Base-by-base conservation (phyloP, 2,329 filamentous ascomycete species). In the Penicillium brevicompactum region DNA sequence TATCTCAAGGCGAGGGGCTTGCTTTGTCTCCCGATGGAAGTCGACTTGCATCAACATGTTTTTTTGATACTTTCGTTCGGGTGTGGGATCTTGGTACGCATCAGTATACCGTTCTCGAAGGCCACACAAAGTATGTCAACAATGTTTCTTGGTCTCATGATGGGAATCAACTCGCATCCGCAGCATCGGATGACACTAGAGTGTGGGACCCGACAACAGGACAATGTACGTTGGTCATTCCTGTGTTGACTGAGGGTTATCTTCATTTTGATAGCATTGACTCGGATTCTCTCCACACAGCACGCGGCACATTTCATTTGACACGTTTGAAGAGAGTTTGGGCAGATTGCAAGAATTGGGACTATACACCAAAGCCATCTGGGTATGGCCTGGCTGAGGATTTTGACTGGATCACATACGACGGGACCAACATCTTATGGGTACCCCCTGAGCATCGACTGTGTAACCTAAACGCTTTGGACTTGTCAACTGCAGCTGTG, bases 321-420 rank as follows among this genome's bases (percentile, higher is more conserved):
- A 14, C 11, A 13, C 4, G 2, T 37, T 37, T 37, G 34, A n/a
- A 37, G n/a, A 13, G 4, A 5, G 34, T 37, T 13, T 37, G 34
- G 34, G 5, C 11, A 37, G 5, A 37, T n/a, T 4, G 11, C 34
- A 14, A n/a, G 5, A n/a, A 14, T 6, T 6, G 11, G 13, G 34
- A n/a, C 13, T 10, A 37, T 14, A n/a, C 13, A 2, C 9, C 31
- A 6, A 37, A 14, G 34, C 24, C 2, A 30, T 37, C 43, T 52
- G 45, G 37, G 9, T 44, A 43, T 50, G 7, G 46, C 18, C 10
- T 55, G 11, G 48, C 34, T 46, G 32, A 24, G 10, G 46, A 58
- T 48, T 1, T 18, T 27, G 32, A 34, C 2, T 58, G 46, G 11
- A 56, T 58, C 37, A 55, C 49, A 44, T 55, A 49, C 41, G 55